A percentile compares a stretch with the other conserved stretches of the same genome.
These are phyloP conservation scores for Debaryomyces udenii DNA, from an alignment of 1,139 yeast species.

Conservation along the genomic window DNA sequence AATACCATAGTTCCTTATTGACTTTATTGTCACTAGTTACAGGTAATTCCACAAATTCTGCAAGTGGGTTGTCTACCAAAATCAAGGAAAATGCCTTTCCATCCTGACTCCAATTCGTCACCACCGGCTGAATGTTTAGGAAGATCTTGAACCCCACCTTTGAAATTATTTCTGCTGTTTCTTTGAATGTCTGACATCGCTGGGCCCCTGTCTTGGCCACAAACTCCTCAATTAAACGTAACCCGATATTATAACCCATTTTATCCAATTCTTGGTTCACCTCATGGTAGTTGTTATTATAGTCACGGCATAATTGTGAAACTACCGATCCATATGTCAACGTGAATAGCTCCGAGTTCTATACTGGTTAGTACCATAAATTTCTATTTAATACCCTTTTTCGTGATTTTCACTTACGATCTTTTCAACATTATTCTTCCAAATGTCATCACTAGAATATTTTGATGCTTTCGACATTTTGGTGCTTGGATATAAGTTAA, in stretches of 20 bases:
- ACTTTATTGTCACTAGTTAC: constrained; percentile 63
- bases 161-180: constrained; percentile 83
- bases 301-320: constrained; percentile 88
- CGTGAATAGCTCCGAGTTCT: constrained; percentile 90
- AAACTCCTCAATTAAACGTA: constrained; percentile 89
- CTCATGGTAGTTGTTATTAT: constrained; percentile 68
- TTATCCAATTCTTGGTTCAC: constrained; percentile 84
- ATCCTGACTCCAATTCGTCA: constrained; percentile 78
- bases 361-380: constrained; percentile 16
- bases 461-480: constrained; percentile 56
- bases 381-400: no score
- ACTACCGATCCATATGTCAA: constrained; percentile 94
- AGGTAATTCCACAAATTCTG: constrained; percentile 94
- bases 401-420: constrained; percentile 58
- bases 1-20: constrained; percentile 81
- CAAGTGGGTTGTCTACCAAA: constrained; percentile 83
- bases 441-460: constrained; percentile 81
- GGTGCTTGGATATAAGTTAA: neutral
- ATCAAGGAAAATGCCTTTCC: constrained; percentile 74
- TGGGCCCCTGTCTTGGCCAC: constrained; percentile 83
- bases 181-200: constrained; percentile 77
- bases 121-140: constrained; percentile 75
- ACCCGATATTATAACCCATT: constrained; percentile 96
- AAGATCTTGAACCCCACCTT: constrained; percentile 91
- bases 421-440: constrained; percentile 89